phyloP scores from a whole-genome alignment of 1,139 yeast genomes.

The Kodamaea ohmeri region DNA sequence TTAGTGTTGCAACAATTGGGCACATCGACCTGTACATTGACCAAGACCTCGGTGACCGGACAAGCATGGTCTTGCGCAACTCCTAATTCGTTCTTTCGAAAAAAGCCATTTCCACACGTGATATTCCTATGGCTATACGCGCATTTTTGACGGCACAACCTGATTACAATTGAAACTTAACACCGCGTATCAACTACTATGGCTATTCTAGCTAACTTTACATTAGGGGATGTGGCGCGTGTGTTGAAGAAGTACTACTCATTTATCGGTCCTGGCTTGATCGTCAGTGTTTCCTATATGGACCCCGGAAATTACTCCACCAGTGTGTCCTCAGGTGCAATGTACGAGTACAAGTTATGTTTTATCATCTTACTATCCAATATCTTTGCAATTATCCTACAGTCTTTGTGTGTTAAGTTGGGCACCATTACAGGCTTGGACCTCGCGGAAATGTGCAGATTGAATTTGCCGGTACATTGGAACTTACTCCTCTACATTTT shows the following conservation, averaged over 20 bases:
- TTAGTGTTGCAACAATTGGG: neutral
- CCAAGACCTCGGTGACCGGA: neutral
- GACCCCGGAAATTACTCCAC: slow-evolving; percentile 84
- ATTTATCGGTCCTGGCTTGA: slow-evolving; percentile 77
- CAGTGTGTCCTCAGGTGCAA: slow-evolving; percentile 76
- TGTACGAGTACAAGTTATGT: slow-evolving; percentile 61
- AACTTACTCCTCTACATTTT: slow-evolving; percentile 64
- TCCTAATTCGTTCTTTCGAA: neutral
- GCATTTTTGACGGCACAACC: neutral
- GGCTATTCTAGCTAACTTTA: neutral
- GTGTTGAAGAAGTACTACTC: slow-evolving; percentile 46
- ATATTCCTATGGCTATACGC: neutral
- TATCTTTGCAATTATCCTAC: slow-evolving; percentile 68
- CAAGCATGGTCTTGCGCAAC: neutral
- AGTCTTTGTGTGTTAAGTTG: slow-evolving; percentile 66
- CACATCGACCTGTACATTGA: neutral
- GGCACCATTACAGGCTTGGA: slow-evolving; percentile 89
- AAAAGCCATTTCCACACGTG: slow-evolving; percentile 3
- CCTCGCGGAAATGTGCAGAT: slow-evolving; percentile 75
- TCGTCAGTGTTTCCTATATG: slow-evolving; percentile 76
- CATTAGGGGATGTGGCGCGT: slow-evolving; percentile 2
- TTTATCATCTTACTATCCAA: slow-evolving; percentile 65
- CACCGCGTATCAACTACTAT: neutral
- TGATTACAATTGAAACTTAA: neutral
- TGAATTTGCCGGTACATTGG: slow-evolving; percentile 55